phyloP scores from a whole-genome alignment of 371 early-diverging fungal species.

The Mucor sp. region DNA sequence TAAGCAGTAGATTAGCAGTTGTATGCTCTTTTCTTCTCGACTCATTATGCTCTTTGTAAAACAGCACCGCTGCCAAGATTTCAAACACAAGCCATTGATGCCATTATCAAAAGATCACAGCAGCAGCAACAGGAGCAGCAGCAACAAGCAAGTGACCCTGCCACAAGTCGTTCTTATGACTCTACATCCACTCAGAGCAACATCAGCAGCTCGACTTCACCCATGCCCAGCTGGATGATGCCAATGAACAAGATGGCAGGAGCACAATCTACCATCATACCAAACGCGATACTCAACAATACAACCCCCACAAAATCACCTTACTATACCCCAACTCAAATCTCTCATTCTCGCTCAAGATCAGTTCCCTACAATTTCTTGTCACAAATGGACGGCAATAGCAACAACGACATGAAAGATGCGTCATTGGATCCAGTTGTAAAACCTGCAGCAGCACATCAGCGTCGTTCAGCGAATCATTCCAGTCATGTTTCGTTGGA shows the following conservation, averaged over 20 bases:
- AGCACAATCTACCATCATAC: not conserved
- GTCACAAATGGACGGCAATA: not conserved
- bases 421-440: not conserved
- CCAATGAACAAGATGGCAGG: not conserved
- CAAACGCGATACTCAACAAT: not conserved
- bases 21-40: not conserved
- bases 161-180: not conserved
- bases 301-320: not conserved
- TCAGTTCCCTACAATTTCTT: constrained; percentile 22
- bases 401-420: not conserved
- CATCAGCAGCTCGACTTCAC: not conserved
- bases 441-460: not conserved
- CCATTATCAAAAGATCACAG: constrained; percentile 22
- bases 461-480: not conserved
- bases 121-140: no score
- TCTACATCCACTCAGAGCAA: not conserved
- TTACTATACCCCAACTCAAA: not conserved
- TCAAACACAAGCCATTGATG: constrained; percentile 36
- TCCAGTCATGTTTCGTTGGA: constrained; percentile 5
- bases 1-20: constrained; percentile 1
- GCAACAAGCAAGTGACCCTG: not conserved
- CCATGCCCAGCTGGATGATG: constrained; percentile 7
- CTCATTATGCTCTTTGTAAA: not conserved
- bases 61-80: constrained; percentile 44
- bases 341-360: constrained; percentile 34